Conservation (phyloP, 352 stramenopile species). For the Pythium grandisporangium region DNA sequence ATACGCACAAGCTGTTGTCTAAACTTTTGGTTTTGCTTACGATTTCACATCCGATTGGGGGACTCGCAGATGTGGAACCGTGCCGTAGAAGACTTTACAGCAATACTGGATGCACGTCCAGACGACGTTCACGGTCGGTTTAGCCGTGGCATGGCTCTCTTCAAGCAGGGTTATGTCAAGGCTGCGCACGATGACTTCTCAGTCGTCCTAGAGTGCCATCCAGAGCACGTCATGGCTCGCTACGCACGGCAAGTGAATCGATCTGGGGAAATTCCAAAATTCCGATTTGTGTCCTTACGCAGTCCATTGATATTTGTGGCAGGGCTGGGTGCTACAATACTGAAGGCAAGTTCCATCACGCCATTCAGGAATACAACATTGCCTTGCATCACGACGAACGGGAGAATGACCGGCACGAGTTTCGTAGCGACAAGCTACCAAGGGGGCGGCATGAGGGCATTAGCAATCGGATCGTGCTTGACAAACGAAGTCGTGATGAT, state of each 20-base stretch:
- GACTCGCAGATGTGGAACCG: conserved; percentile 26
- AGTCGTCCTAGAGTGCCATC: conserved; percentile 48
- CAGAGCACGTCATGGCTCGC: conserved; percentile 69
- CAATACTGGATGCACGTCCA: conserved; percentile 28
- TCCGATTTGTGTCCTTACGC: neutral
- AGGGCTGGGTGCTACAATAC: conserved; percentile 63
- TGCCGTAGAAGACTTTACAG: conserved; percentile 43
- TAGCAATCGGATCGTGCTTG: too few species aligned
- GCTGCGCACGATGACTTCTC: conserved; percentile 58
- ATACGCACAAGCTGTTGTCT: too few species aligned
- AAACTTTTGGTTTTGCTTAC: too few species aligned
- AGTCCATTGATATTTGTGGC: neutral
- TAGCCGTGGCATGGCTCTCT: conserved; percentile 65
- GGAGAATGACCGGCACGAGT: conserved; percentile 16
- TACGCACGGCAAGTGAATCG: conserved; percentile 50
- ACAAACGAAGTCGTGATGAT: too few species aligned
- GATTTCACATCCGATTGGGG: too few species aligned
- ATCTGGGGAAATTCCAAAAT: too few species aligned
- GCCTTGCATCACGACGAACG: conserved; percentile 57
- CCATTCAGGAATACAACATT: conserved; percentile 71
- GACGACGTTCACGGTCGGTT: conserved; percentile 60
- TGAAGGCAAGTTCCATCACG: conserved; percentile 54
- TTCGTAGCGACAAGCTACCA: neutral
- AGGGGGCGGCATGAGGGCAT: neutral
- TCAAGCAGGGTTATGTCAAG: conserved; percentile 39